phyloP scores from a whole-genome alignment of 1,284 basidiomycete species.

The Tylopilus orsonianus region DNA sequence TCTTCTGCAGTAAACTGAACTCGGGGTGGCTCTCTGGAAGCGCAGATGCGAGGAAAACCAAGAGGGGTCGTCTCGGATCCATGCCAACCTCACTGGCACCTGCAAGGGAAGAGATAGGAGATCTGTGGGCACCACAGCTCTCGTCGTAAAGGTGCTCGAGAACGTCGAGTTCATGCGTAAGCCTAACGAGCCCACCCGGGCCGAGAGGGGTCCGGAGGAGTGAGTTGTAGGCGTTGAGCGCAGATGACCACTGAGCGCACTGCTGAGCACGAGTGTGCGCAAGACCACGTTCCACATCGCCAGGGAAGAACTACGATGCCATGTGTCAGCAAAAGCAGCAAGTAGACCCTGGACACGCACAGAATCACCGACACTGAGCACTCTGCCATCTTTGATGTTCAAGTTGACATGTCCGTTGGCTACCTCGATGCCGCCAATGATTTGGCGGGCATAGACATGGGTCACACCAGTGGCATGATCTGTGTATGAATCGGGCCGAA shows the following conservation, averaged over 20 bases:
- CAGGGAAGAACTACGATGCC: slow-evolving; percentile 59
- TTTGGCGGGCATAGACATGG: slow-evolving; percentile 79
- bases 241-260: neutral
- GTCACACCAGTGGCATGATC: slow-evolving; percentile 77
- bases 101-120: neutral
- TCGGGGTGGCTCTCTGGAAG: slow-evolving; percentile 47
- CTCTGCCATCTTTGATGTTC: slow-evolving; percentile 76
- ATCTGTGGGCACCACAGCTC: neutral
- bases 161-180: no score
- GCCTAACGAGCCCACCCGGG: no score
- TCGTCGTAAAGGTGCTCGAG: neutral
- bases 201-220: neutral
- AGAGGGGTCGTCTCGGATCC: slow-evolving; percentile 40
- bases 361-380: slow-evolving; percentile 79
- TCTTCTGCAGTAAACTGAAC: slow-evolving; percentile 50
- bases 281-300: slow-evolving; percentile 27
- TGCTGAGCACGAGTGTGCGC: neutral
- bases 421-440: slow-evolving; percentile 80
- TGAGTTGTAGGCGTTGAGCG: neutral
- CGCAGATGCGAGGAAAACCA: slow-evolving; percentile 74
- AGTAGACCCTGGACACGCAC: slow-evolving; percentile 47
- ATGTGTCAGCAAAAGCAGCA: slow-evolving; percentile 12
- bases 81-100: neutral
- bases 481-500: slow-evolving; percentile 80
- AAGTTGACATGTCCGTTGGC: slow-evolving; percentile 85